phyloP scores from a whole-genome alignment of 108 stramenopile genomes.

The Fragilaria crotonensis region DNA sequence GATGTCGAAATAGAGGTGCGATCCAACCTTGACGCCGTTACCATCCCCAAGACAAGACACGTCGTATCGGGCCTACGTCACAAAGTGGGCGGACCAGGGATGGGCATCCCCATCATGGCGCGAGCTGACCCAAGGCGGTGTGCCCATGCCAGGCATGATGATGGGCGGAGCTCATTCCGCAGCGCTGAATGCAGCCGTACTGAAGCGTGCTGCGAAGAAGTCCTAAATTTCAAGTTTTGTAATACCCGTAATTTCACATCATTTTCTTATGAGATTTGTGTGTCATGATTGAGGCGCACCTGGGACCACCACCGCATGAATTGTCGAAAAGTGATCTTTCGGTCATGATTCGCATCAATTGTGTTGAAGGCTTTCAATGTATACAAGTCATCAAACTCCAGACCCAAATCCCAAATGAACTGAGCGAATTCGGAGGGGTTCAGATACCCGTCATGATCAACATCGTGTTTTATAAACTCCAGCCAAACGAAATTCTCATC shows the following conservation, averaged over 20 bases:
- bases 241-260: too few relatives aligned
- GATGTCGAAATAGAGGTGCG: constrained; percentile 88
- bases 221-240: too few relatives aligned
- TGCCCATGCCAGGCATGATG: neutral
- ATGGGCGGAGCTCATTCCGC: neutral
- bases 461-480: constrained; percentile 32
- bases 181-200: neutral
- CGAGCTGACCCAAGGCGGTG: neutral
- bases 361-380: constrained; percentile 31
- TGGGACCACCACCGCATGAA: constrained; percentile 41
- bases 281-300: neutral
- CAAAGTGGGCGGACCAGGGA: neutral
- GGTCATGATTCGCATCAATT: constrained; percentile 27
- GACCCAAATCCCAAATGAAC: constrained; percentile 30
- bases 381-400: constrained; percentile 47
- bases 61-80: constrained; percentile 30
- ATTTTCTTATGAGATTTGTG: too few relatives aligned
- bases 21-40: constrained; percentile 68
- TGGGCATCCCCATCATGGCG: neutral
- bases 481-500: constrained; percentile 35
- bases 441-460: constrained; percentile 31
- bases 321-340: constrained; percentile 32
- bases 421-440: constrained; percentile 29
- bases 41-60: constrained; percentile 85
- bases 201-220: neutral